A percentile compares a stretch with the other conserved stretches of the same genome.
These are phyloP conservation scores for Myochromella boudieri DNA, from an alignment of 768 basidiomycete genomes.

Conservation along the genomic window DNA sequence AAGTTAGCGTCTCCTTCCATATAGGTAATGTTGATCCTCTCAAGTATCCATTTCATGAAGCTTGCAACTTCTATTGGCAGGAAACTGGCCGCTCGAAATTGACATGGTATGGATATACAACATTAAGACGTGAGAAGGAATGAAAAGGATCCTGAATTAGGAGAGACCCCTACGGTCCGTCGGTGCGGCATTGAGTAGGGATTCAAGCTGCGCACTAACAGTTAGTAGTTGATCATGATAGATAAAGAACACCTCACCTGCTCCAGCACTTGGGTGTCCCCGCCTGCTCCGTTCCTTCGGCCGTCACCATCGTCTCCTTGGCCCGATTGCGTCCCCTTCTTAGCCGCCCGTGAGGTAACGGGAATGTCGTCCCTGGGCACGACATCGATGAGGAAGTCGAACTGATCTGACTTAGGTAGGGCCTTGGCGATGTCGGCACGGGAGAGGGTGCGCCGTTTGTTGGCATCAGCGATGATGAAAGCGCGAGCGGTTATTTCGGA, in stretches of 20 bases:
- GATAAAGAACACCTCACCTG: slow-evolving; percentile 16
- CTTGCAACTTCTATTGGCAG: too few relatives aligned
- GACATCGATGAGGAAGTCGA: slow-evolving; percentile 97
- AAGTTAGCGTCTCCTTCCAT: too few relatives aligned
- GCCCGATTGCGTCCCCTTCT: slow-evolving; percentile 17
- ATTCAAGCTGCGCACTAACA: slow-evolving; percentile 17
- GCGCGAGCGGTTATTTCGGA: slow-evolving; percentile 95
- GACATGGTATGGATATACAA: too few relatives aligned
- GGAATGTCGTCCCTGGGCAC: slow-evolving; percentile 79
- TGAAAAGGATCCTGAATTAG: too few relatives aligned
- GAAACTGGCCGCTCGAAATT: too few relatives aligned
- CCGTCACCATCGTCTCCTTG: slow-evolving; percentile 7
- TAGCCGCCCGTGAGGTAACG: slow-evolving; percentile 27
- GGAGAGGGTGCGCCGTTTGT: slow-evolving; percentile 94
- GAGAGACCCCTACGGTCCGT: slow-evolving; percentile 13
- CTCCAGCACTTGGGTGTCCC: slow-evolving; percentile 20
- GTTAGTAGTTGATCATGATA: background rate
- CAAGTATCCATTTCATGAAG: too few relatives aligned
- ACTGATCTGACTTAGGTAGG: slow-evolving; percentile 89
- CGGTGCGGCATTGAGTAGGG: slow-evolving; percentile 19
- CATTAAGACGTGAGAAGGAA: too few relatives aligned
- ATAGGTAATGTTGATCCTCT: too few relatives aligned
- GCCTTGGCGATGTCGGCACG: slow-evolving; percentile 94
- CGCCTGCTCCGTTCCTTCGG: background rate
- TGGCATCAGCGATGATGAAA: slow-evolving; percentile 92